Base-by-base conservation (phyloP, 805 yeast genomes). In the Suhomyces prunicola region DNA sequence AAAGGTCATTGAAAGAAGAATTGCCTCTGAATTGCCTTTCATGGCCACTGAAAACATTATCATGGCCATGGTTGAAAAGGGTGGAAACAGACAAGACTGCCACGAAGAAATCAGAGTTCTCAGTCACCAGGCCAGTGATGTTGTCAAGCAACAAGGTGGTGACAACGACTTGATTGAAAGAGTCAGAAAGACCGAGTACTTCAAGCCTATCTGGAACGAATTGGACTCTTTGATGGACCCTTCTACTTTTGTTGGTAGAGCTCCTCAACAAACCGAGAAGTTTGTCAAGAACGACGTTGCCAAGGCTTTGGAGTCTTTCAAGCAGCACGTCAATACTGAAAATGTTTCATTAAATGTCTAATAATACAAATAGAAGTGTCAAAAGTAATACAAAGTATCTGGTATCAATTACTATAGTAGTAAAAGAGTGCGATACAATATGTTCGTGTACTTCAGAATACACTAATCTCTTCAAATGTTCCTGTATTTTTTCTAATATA, bases 1-100 rank as follows among this genome's bases (percentile, higher is more conserved):
- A 62, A 93, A 94, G 83, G 99, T 94, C 64, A 94, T 94, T 66
- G 97, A 88, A 79, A 87, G 97, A 79, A 88, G 98, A 77, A 94
- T 94, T 74, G 84, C 68, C 70, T 82, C 97, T 50, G 99, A 94
- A 76, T 81, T 94, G 67, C 99, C 99, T 62, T 94, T 94, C 82
- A 94, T 94, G 99, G 99, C 99, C 61, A 94, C 99, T 54, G 99
- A 94, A 78, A 94, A 94, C 76, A 83, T 94, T 72, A 94, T 94
- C 72, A 94, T 94, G 99, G 99, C 99, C 50, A 94, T 94, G 97
- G 99, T 94, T 54, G 96, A 91, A 75, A 87, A 87, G 71, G 98
- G 98, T 63, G 98, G 89, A 31, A 91, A 96, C 31, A 88, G 99
- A 82, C 99, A 94, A 80, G 97, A 93, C 54, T 93, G 97, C 67